phyloP scores from a whole-genome alignment of 2,329 filamentous ascomycete genomes.

The Dothistroma pini region DNA sequence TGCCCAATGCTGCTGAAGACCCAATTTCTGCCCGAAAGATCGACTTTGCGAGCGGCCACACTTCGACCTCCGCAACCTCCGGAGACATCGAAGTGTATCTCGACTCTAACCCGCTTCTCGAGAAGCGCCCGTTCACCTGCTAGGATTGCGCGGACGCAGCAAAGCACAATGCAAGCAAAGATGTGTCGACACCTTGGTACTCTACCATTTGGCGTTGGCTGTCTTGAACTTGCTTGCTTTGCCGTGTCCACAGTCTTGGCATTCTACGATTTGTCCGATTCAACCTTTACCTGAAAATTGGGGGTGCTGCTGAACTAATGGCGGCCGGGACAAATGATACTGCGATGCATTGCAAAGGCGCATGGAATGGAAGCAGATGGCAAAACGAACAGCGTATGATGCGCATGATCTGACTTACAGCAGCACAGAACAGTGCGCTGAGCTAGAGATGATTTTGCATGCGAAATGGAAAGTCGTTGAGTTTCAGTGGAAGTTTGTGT shows the following conservation, averaged over 20 bases:
- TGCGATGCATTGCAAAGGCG: neutral
- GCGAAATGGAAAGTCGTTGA: neutral
- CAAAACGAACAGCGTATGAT: no score
- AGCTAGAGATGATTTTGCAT: neutral
- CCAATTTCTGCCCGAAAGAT: neutral
- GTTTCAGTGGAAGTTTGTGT: neutral
- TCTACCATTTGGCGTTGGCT: neutral
- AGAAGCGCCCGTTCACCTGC: slow-evolving; percentile 9
- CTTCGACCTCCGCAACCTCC: neutral
- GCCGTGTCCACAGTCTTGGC: neutral
- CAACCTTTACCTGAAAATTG: neutral
- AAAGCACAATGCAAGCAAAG: slow-evolving; percentile 4
- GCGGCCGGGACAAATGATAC: neutral
- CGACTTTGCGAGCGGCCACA: neutral
- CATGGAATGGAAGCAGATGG: neutral
- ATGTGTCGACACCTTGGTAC: slow-evolving; percentile 1
- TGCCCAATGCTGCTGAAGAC: neutral
- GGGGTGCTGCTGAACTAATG: neutral
- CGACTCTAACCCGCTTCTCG: slow-evolving; percentile 8
- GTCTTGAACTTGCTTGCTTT: neutral
- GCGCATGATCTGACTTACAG: neutral
- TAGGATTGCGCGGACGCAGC: slow-evolving; percentile 22
- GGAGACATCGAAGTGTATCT: slow-evolving; percentile 21
- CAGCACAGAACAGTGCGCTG: neutral
- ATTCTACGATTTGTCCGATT: neutral